These are phyloP conservation scores for Sodiomyces alkalinus DNA, from an alignment of 2,329 filamentous ascomycete species.

Conservation along the genomic window DNA sequence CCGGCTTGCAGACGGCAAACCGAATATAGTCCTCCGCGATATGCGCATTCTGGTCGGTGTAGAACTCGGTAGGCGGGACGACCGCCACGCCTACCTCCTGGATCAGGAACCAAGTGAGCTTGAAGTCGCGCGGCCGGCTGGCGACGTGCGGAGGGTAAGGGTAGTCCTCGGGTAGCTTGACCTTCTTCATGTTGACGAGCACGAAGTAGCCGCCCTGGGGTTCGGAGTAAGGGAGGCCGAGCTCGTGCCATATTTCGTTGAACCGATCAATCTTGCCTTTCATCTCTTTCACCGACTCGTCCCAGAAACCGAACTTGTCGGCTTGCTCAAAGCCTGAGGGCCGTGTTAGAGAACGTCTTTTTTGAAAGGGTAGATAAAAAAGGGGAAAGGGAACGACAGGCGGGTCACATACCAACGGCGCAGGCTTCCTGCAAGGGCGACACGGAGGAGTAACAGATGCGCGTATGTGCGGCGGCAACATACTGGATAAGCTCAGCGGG, in stretches of 20 bases:
- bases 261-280: slow-evolving; percentile 76
- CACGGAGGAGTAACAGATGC: slow-evolving; percentile 91
- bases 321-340: slow-evolving; percentile 79
- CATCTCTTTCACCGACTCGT: slow-evolving; percentile 71
- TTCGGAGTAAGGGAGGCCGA: slow-evolving; percentile 68
- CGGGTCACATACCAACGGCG: slow-evolving; percentile 46
- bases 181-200: slow-evolving; percentile 80
- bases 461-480: slow-evolving; percentile 81
- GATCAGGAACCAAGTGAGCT: slow-evolving; percentile 92
- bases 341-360: no score
- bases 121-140: slow-evolving; percentile 77
- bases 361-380: neutral
- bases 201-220: slow-evolving; percentile 98
- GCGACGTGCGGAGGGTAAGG: slow-evolving; percentile 82
- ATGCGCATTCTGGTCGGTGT: slow-evolving; percentile 68
- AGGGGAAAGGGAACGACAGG: no score
- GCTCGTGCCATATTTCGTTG: slow-evolving; percentile 65
- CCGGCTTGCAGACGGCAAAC: slow-evolving; percentile 93
- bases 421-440: slow-evolving; percentile 89
- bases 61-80: slow-evolving; percentile 95
- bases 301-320: slow-evolving; percentile 76
- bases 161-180: slow-evolving; percentile 71
- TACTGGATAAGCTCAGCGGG: slow-evolving; percentile 80
- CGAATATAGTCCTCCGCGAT: slow-evolving; percentile 87
- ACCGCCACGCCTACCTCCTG: slow-evolving; percentile 91